These are phyloP conservation scores for Salinomyces thailandicus DNA, from an alignment of 2,329 filamentous ascomycete species.

Conservation along the genomic window DNA sequence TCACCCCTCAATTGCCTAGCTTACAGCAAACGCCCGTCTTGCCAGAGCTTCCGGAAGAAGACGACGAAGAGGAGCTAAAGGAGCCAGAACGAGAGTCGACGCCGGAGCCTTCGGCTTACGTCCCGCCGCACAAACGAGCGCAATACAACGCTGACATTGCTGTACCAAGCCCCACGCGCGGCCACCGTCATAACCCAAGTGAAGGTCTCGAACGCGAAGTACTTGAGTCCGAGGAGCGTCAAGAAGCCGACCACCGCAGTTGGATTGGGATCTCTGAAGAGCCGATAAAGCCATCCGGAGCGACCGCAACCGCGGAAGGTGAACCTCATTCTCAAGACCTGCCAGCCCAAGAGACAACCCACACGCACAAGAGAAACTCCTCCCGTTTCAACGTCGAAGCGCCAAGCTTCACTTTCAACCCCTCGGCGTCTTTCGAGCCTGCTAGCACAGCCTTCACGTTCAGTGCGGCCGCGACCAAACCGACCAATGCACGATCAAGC, in stretches of 20 bases:
- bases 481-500: constrained; percentile 4
- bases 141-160: constrained; percentile 40
- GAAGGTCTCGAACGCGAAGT: constrained; percentile 73
- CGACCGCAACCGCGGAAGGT: neutral
- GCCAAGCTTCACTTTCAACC: constrained; percentile 75
- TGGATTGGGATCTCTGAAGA: constrained; percentile 15
- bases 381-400: constrained; percentile 83
- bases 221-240: constrained; percentile 73
- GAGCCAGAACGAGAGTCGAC: constrained; percentile 16
- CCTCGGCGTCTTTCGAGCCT: constrained; percentile 41
- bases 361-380: constrained; percentile 36
- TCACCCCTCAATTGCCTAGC: constrained; percentile 28
- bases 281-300: neutral
- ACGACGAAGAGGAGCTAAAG: constrained; percentile 46
- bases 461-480: constrained; percentile 13
- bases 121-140: constrained; percentile 23
- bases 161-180: constrained; percentile 47
- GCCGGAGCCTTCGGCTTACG: constrained; percentile 19
- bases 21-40: constrained; percentile 39
- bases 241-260: constrained; percentile 13
- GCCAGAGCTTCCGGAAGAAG: constrained; percentile 63
- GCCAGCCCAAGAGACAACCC: constrained; percentile 43
- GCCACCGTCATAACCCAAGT: constrained; percentile 62
- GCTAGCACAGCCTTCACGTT: constrained; percentile 11
- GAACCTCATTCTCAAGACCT: constrained; percentile 13